Evolutionary conservation across 441 rosid genomes (phyloP).

Genomic region (Oxalis stricta): DNA sequence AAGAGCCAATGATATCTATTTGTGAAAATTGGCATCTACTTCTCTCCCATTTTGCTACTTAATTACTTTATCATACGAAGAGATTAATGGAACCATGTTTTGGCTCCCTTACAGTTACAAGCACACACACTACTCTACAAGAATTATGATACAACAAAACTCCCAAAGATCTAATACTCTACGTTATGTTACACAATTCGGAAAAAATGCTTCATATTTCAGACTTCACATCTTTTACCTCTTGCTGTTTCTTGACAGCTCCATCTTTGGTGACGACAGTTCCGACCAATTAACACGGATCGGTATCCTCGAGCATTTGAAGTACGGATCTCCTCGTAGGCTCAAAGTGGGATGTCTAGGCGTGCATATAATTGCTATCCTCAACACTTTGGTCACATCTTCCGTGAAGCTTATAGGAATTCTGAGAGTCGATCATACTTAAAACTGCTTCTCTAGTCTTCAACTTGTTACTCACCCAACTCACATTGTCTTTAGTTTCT

Average conservation of each 20-base stretch:
- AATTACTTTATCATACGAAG: too few species aligned
- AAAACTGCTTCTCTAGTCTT: slow-evolving; percentile 36
- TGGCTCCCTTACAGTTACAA: too few species aligned
- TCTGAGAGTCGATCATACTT: slow-evolving; percentile 48
- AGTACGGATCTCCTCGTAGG: slow-evolving; percentile 87
- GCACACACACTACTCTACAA: too few species aligned
- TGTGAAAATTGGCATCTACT: too few species aligned
- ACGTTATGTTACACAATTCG: too few species aligned
- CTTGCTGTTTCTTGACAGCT: slow-evolving; percentile 18
- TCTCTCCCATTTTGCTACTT: too few species aligned
- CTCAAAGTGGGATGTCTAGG: slow-evolving; percentile 39
- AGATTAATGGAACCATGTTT: too few species aligned
- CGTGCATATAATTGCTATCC: slow-evolving; percentile 66
- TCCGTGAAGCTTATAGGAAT: slow-evolving; percentile 40
- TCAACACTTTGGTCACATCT: slow-evolving; percentile 48
- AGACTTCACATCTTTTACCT: slow-evolving; percentile 6
- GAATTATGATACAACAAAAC: too few species aligned
- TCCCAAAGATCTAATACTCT: too few species aligned
- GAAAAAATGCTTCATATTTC: too few species aligned
- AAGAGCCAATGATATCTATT: too few species aligned
- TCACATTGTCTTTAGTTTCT: slow-evolving; percentile 66
- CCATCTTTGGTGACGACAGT: slow-evolving; percentile 43
- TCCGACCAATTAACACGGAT: slow-evolving; percentile 48
- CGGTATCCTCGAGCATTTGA: slow-evolving; percentile 73
- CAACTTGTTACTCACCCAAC: slow-evolving; percentile 55